These are phyloP conservation scores for Pisolithus orientalis DNA, from an alignment of 768 basidiomycete species.

Conservation along the genomic window DNA sequence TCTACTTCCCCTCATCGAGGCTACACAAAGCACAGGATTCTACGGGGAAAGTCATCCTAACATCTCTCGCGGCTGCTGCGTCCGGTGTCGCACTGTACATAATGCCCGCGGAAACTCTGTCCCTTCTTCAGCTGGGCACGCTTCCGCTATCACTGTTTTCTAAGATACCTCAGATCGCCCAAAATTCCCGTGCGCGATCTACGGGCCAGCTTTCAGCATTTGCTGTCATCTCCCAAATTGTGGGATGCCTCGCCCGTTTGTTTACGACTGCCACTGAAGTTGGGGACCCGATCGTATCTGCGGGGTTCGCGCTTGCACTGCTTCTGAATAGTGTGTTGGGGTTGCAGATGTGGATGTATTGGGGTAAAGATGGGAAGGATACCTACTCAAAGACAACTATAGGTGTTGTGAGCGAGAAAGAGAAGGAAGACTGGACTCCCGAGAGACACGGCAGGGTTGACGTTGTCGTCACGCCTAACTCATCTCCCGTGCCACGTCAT, in stretches of 20 bases:
- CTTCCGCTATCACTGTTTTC: conserved; percentile 89
- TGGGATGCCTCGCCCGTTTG: conserved; percentile 84
- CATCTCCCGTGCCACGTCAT: conserved; percentile 33
- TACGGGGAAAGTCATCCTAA: conserved; percentile 26
- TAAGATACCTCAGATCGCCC: conserved; percentile 88
- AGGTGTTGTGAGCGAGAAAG: conserved; percentile 22
- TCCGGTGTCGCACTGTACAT: conserved; percentile 37
- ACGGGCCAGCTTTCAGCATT: conserved; percentile 95
- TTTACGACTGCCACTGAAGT: conserved; percentile 94
- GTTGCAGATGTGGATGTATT: conserved; percentile 78
- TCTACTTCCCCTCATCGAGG: conserved; percentile 45
- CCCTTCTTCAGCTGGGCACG: conserved; percentile 75
- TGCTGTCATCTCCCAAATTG: conserved; percentile 82
- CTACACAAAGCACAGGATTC: conserved; percentile 21
- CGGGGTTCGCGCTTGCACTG: conserved; percentile 81
- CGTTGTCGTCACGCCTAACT: conserved; percentile 36
- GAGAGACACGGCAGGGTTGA: conserved; percentile 30
- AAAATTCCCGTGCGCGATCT: conserved; percentile 66
- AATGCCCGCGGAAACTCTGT: conserved; percentile 45
- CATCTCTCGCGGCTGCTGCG: conserved; percentile 28
- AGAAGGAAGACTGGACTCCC: conserved; percentile 18
- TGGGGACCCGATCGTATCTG: conserved; percentile 70
- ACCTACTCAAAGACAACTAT: conserved; percentile 13
- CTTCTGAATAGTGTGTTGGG: conserved; percentile 80
- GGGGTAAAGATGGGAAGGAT: conserved; percentile 49